Evolutionary conservation across 2,329 filamentous ascomycete species (phyloP).

Genomic region (Cladosporium phlei): DNA sequence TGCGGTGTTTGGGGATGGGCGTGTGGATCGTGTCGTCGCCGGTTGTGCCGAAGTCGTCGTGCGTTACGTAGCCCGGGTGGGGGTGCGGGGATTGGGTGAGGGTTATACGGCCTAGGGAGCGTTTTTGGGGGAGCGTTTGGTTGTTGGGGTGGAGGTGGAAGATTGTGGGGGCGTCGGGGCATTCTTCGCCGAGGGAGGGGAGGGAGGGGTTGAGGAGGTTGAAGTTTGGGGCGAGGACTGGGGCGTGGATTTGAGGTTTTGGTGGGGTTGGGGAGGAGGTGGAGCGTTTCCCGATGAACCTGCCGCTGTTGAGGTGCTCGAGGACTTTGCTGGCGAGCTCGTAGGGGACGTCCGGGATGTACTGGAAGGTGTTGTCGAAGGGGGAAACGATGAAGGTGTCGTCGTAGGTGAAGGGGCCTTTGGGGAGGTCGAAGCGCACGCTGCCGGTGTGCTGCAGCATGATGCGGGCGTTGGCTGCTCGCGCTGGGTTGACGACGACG

Average conservation of each 20-base stretch:
- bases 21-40: constrained; percentile 54
- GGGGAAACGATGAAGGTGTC: constrained; percentile 54
- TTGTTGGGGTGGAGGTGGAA: constrained; percentile 26
- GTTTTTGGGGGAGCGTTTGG: too few species aligned
- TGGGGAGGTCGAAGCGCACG: constrained; percentile 58
- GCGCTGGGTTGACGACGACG: constrained; percentile 49
- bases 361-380: constrained; percentile 51
- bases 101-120: constrained; percentile 39
- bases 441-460: constrained; percentile 58
- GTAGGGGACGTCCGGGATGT: constrained; percentile 51
- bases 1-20: constrained; percentile 41
- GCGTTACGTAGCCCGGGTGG: constrained; percentile 51
- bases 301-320: constrained; percentile 42
- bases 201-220: constrained; percentile 32
- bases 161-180: constrained; percentile 46
- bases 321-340: constrained; percentile 40
- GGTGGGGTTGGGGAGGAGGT: too few species aligned
- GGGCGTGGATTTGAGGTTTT: too few species aligned
- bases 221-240: constrained; percentile 30
- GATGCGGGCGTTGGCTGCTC: constrained; percentile 49
- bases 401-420: constrained; percentile 58
- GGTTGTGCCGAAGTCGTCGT: constrained; percentile 53
- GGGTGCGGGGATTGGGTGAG: constrained; percentile 44
- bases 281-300: constrained; percentile 34
- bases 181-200: constrained; percentile 39